Base-by-base conservation (phyloP, 768 basidiomycete species). In the Fistulinella prunicolor region DNA sequence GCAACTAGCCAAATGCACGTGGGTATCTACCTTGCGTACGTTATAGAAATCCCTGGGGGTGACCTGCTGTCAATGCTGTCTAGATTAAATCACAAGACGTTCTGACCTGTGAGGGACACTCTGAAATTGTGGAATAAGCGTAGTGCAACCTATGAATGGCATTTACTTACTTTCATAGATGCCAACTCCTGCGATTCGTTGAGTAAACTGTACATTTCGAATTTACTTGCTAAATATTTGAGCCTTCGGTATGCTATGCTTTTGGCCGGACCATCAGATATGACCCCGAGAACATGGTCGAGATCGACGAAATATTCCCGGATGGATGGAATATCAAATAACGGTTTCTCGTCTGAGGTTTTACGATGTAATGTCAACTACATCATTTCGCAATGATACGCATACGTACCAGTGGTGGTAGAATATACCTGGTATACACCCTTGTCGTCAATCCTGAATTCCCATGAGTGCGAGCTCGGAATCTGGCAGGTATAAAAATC, bases 1-100 rank as follows among this genome's bases (percentile, higher is more conserved):
- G 70, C 91, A 90, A 51, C 94, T 96, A 4, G 95, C 95, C 65
- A 98, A 92, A 61, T 99, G 96, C 23, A 99, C 91, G 68, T 99
- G 96, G 8, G 96, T 99, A 63, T 99, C 96, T 50, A 99, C 96
- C 66, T 99, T 99, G 21, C 96, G 85, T 42, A 93, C 77, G 64
- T 99, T 99, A 70, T 99, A 99, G 59, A 99, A 97, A 70, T 99
- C 96, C 50, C 95, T 94, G 62, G n/a, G 50, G 10, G 20, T 10
- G 35, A 26, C 13, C 9, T 19, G 21, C 12, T 23, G 44, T 56
- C 51, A 51, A 44, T n/a, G 36, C 29, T n/a, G 39, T 12, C 38
- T 28, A 14, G 23, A 17, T 17, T 22, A 26, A 10, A 19, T 20
- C 12, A 20, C 20, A 34, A 12, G 9, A 14, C 36, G 24, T 24